These are phyloP conservation scores for Kluyveromyces wickerhamii DNA, from an alignment of 805 yeast genomes.

Conservation along the genomic window DNA sequence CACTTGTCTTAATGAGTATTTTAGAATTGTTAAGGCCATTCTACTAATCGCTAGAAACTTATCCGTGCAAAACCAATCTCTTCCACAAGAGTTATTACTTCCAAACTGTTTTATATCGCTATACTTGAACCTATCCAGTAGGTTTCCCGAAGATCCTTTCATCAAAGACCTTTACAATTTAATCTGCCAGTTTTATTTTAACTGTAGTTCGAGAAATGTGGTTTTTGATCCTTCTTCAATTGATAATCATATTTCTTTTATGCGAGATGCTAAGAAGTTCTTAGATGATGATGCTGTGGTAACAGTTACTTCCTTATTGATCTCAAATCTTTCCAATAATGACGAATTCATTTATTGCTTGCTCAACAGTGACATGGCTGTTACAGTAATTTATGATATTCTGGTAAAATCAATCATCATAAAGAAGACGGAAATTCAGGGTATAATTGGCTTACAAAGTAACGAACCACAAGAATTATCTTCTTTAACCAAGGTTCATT, in stretches of 20 bases:
- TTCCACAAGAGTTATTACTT: slow-evolving; percentile 21
- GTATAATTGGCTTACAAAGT: slow-evolving; percentile 2
- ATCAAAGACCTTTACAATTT: slow-evolving; percentile 14
- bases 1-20: slow-evolving; percentile 9
- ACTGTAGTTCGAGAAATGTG: slow-evolving; percentile 15
- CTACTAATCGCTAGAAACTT: slow-evolving; percentile 43
- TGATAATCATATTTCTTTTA: slow-evolving; percentile 13
- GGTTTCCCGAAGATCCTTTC: slow-evolving; percentile 2
- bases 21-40: slow-evolving; percentile 39
- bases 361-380: slow-evolving; percentile 14
- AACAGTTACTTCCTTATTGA: slow-evolving; percentile 15
- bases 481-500: slow-evolving; percentile 10
- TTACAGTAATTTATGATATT: slow-evolving; percentile 14
- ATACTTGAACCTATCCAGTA: slow-evolving; percentile 6
- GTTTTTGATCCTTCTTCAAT: slow-evolving; percentile 16
- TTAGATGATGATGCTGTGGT: slow-evolving; percentile 7
- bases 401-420: slow-evolving; percentile 12
- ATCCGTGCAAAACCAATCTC: slow-evolving; percentile 28
- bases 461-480: slow-evolving; percentile 6
- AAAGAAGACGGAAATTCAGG: slow-evolving; percentile 12
- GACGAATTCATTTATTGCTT: slow-evolving; percentile 22
- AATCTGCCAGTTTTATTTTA: slow-evolving; percentile 17
- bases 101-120: slow-evolving; percentile 13
- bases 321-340: slow-evolving; percentile 16
- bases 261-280: slow-evolving; percentile 17